A percentile compares a stretch with the other conserved stretches of the same genome.
Conservation (phyloP, 257 asterid species). For the Leonotis leonurus region DNA sequence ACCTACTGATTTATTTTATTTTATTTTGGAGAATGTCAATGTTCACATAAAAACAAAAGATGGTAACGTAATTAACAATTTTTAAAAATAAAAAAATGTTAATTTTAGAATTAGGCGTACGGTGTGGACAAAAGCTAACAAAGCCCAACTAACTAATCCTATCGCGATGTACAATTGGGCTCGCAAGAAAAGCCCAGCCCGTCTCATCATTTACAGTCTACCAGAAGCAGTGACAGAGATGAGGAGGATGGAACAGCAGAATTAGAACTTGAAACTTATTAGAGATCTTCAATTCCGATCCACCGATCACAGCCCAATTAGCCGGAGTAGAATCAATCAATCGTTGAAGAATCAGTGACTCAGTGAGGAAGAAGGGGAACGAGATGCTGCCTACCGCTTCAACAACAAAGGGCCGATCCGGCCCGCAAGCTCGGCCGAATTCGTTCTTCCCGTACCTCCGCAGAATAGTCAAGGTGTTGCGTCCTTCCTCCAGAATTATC, state of each 20-base stretch:
- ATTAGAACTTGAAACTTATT: conserved; percentile 13
- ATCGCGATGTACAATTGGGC: neutral
- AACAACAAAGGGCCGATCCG: conserved; percentile 54
- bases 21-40: too few relatives aligned
- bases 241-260: conserved; percentile 10
- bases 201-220: conserved; percentile 11
- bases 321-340: conserved; percentile 4
- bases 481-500: neutral
- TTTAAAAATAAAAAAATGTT: too few relatives aligned
- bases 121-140: too few relatives aligned
- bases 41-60: too few relatives aligned
- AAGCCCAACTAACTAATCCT: neutral
- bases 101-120: too few relatives aligned
- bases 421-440: conserved; percentile 59
- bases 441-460: conserved; percentile 80
- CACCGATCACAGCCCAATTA: neutral
- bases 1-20: too few relatives aligned
- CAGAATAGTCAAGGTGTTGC: conserved; percentile 76
- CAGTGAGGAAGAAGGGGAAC: conserved; percentile 17
- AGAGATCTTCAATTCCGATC: conserved; percentile 30
- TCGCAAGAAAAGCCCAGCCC: conserved; percentile 9
- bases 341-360: conserved; percentile 10
- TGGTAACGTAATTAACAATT: too few relatives aligned
- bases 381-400: conserved; percentile 88
- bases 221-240: neutral